These are phyloP conservation scores for Trypanosomatidae sp. DNA, from an alignment of 208 protist species.

Conservation along the genomic window DNA sequence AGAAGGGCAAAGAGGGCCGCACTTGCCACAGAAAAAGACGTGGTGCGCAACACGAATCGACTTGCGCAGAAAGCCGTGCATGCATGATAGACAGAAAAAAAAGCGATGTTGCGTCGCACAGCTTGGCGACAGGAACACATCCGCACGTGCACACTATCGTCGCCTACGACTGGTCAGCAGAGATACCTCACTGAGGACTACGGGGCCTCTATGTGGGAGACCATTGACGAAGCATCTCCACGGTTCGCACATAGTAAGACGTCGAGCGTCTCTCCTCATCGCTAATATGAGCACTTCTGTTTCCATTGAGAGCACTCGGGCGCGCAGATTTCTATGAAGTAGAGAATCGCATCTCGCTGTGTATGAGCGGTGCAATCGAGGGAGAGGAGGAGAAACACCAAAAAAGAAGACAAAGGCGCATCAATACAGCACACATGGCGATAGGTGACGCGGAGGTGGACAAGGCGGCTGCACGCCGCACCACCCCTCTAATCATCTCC, in stretches of 20 bases:
- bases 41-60: not conserved
- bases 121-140: not conserved
- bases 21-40: not conserved
- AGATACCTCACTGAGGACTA: not conserved
- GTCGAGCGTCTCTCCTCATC: too few relatives aligned
- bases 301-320: not conserved
- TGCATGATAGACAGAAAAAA: too few relatives aligned
- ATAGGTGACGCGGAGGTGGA: not conserved
- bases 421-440: not conserved
- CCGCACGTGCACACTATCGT: not conserved
- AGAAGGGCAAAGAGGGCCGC: not conserved
- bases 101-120: not conserved
- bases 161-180: not conserved
- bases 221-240: not conserved
- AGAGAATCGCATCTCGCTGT: not conserved
- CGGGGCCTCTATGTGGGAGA: not conserved
- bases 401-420: not conserved
- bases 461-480: not conserved
- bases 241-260: not conserved
- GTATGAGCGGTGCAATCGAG: conserved; percentile 1
- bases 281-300: not conserved
- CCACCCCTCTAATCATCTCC: not conserved
- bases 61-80: not conserved
- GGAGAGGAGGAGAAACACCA: not conserved
- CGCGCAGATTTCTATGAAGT: conserved; percentile 1